phyloP scores from a whole-genome alignment of 805 yeast genomes.

The Candida succiphila region DNA sequence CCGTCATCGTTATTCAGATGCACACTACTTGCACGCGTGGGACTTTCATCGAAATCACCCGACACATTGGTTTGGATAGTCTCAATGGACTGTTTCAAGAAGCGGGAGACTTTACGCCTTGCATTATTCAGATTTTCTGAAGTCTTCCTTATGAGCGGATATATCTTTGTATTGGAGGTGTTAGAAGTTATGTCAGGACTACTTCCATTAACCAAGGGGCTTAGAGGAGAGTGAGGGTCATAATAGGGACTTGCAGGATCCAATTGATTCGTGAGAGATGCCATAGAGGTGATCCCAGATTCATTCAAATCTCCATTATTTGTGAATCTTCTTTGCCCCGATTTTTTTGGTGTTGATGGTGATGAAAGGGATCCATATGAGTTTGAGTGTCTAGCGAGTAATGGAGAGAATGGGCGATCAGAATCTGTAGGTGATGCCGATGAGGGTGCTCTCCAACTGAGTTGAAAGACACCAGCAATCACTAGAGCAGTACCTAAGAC shows the following conservation, averaged over 20 bases:
- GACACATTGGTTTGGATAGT: constrained; percentile 1
- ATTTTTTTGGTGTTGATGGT: constrained; percentile 9
- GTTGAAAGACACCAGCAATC: constrained; percentile 56
- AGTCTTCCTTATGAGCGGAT: constrained; percentile 15
- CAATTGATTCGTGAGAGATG: constrained; percentile 10
- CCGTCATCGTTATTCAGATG: neutral
- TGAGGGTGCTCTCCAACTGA: constrained; percentile 44
- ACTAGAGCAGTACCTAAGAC: constrained; percentile 38
- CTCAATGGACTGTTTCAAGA: constrained; percentile 15
- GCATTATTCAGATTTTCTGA: constrained; percentile 16
- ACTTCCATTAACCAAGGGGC: neutral
- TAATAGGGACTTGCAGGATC: constrained; percentile 15
- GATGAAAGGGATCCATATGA: constrained; percentile 6
- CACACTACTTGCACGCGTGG: neutral
- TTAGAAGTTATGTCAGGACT: constrained; percentile 1
- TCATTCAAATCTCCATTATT: constrained; percentile 3
- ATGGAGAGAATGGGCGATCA: too few relatives aligned
- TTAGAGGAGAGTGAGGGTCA: constrained; percentile 5
- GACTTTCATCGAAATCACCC: neutral
- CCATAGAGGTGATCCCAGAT: constrained; percentile 10
- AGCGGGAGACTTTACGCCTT: constrained; percentile 17
- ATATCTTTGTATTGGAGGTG: constrained; percentile 8
- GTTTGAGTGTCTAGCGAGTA: constrained; percentile 1
- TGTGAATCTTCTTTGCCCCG: neutral
- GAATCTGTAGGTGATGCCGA: neutral